These are phyloP conservation scores for Trypanosoma theileri DNA, from an alignment of 208 protist species.

Conservation along the genomic window DNA sequence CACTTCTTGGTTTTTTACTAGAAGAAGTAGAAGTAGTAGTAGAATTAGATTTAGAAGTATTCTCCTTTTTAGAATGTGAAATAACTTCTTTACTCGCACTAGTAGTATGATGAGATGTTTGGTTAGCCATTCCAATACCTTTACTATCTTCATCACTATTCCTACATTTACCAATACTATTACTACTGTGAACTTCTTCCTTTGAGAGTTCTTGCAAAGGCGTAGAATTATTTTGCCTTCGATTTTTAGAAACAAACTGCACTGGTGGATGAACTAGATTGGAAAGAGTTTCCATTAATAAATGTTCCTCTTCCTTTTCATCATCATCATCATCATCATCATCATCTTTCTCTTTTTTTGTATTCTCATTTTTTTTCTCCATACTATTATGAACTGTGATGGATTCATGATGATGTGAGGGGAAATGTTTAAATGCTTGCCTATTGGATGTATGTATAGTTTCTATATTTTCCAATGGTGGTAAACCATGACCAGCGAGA, in stretches of 20 bases:
- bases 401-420: no score
- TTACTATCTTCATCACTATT: not conserved
- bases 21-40: no score
- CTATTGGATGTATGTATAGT: not conserved
- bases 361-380: not conserved
- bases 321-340: not conserved
- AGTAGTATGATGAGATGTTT: not conserved
- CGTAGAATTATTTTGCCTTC: not conserved
- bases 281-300: slow-evolving; percentile 6
- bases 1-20: no score
- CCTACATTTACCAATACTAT: no score
- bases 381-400: not conserved
- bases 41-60: no score
- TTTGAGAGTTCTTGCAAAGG: not conserved
- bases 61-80: not conserved
- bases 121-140: no score
- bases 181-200: not conserved
- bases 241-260: slow-evolving; percentile 1
- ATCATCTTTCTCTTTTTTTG: not conserved
- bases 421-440: no score
- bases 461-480: not conserved
- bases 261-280: not conserved
- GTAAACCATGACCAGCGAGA: slow-evolving; percentile 6
- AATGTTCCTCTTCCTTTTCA: slow-evolving; percentile 1
- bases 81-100: not conserved